Base-by-base conservation (phyloP, 176 grass and related monocot species). In the Aegilops tauschii region DNA sequence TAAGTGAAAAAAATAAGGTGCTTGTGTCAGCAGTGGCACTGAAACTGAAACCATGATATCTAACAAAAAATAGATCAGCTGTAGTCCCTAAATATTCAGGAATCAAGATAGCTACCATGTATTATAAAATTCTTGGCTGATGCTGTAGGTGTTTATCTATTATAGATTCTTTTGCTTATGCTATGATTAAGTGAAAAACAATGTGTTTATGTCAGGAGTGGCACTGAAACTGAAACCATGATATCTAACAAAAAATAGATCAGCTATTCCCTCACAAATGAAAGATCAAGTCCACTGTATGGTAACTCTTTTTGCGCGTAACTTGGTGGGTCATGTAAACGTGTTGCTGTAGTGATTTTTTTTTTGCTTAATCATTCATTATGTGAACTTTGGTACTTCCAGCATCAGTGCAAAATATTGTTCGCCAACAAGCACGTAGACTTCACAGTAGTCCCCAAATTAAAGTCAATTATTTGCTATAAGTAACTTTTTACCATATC, bases 41-140 rank as follows among this genome's bases (percentile, higher is more conserved):
- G 74, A 54, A 76, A 76, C 27, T 76, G 73, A 56, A 32, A 77
- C 47, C 28, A 77, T 77, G 47, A 21, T 77, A 76, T 31, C 28
- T 77, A 77, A 32, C 28, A 54, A 77, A 77, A 29, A 92, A 11
- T 12, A 42, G 72, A 56, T 88, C 90, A 29, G 85, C 58, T 81
- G 79, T 42, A 42, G 2, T 42, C 2, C 40, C 9, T 42, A 42
- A 42, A 42, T 42, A 32, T 31, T 77, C 47, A 56, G 8, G 56
- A 59, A 59, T 31, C 47, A 59, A 59, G 56, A 32, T 77, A 32
- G 47, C 18, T 56, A 77, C 16, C 28, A 29, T 76, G 40, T 17
- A 50, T 29, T 75, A 75, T 74, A 74, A 6, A 74, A 16, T 74
- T 50, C 25, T 16, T 74, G 27, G 42, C 18, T 76, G 73, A 31